phyloP scores from a whole-genome alignment of 352 stramenopile species.

The Phytopythium mirpurense region DNA sequence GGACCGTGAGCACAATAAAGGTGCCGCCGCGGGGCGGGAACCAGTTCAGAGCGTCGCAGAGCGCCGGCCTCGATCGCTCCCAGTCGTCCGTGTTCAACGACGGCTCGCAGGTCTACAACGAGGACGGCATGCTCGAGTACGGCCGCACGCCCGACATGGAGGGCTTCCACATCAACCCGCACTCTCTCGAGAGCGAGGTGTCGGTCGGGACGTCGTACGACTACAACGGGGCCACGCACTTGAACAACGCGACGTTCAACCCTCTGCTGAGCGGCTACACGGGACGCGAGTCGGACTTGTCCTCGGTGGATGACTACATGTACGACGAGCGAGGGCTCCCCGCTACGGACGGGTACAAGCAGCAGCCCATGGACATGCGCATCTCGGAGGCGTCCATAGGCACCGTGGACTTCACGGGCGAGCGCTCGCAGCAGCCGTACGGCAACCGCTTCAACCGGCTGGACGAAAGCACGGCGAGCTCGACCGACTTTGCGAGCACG shows the following conservation, averaged over 20 bases:
- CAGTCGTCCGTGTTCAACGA: conserved; percentile 31
- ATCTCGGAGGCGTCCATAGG: conserved; percentile 44
- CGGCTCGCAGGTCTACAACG: conserved; percentile 23
- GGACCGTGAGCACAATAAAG: conserved; percentile 10
- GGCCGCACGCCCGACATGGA: conserved; percentile 37
- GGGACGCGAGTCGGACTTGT: conserved; percentile 52
- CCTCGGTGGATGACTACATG: conserved; percentile 55
- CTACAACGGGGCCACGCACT: conserved; percentile 25
- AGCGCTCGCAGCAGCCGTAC: conserved; percentile 16
- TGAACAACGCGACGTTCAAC: conserved; percentile 31
- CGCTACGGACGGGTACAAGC: conserved; percentile 7
- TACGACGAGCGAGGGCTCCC: conserved; percentile 23
- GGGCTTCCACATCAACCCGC: conserved; percentile 30
- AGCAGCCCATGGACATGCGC: background rate
- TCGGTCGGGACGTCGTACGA: conserved; percentile 51
- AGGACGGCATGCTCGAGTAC: conserved; percentile 35
- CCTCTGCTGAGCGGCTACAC: conserved; percentile 29
- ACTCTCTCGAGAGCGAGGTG: conserved; percentile 49
- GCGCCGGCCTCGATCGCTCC: conserved; percentile 16
- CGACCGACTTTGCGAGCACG: conserved; percentile 28
- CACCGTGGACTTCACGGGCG: conserved; percentile 49
- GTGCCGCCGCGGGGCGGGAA: conserved; percentile 22
- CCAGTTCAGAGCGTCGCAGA: conserved; percentile 11
- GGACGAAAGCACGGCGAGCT: conserved; percentile 34
- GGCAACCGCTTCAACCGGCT: conserved; percentile 21